A percentile compares a stretch with the other conserved stretches of the same genome.
phyloP scores from a whole-genome alignment of 2,329 filamentous ascomycete genomes.

The Sarocladium oryzae region DNA sequence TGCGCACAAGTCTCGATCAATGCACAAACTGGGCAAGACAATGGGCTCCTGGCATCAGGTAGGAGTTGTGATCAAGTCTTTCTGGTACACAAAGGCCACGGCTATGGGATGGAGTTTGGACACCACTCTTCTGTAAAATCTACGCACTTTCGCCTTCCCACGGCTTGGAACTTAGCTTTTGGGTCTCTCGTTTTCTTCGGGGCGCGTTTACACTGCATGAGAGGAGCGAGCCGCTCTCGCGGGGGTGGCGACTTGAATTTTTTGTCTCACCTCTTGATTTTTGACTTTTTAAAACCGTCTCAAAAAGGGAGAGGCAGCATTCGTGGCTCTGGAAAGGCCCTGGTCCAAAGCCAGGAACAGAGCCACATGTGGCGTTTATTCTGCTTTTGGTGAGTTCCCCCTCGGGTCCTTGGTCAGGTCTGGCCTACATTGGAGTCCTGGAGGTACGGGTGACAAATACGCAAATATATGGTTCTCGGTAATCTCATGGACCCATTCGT shows the following conservation, averaged over 20 bases:
- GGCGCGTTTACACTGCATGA: not conserved
- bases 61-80: not conserved
- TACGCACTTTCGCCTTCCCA: too few species aligned
- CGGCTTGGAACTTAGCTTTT: too few species aligned
- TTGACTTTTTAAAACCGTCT: not conserved
- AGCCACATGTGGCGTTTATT: not conserved
- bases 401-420: not conserved
- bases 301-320: not conserved
- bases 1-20: too few species aligned
- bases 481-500: not conserved
- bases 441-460: not conserved
- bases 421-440: slow-evolving; percentile 2
- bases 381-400: not conserved
- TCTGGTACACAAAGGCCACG: not conserved
- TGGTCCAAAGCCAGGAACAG: not conserved
- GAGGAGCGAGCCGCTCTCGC: not conserved
- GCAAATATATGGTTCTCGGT: not conserved
- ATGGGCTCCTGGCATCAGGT: not conserved
- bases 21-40: too few species aligned
- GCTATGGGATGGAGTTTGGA: not conserved
- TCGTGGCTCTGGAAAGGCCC: not conserved
- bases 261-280: not conserved
- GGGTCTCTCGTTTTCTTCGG: not conserved
- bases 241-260: not conserved
- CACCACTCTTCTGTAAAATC: not conserved